phyloP scores from a whole-genome alignment of 495 filamentous ascomycete genomes.

The Cudoniella acicularis region DNA sequence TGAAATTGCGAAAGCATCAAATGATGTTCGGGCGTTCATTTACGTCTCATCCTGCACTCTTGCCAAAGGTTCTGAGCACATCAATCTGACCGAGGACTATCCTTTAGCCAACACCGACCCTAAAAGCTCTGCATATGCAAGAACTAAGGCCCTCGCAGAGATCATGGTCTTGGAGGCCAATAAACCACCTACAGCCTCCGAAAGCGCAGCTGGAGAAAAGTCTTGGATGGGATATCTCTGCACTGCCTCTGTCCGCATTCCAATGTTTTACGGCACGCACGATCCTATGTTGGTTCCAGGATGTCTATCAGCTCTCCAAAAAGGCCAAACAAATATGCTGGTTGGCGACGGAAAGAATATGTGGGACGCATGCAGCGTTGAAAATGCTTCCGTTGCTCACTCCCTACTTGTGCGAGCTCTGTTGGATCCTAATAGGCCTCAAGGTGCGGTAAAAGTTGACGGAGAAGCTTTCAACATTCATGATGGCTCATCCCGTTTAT shows the following conservation, averaged over 20 bases:
- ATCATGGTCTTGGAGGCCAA: not conserved
- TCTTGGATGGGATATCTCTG: not conserved
- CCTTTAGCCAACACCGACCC: not conserved
- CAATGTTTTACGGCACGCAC: not conserved
- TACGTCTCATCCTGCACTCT: not conserved
- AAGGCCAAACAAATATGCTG: not conserved
- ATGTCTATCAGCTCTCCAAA: not conserved
- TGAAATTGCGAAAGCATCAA: not conserved
- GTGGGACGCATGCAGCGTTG: not conserved
- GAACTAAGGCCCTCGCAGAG: not conserved
- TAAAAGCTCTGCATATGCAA: not conserved
- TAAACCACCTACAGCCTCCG: not conserved
- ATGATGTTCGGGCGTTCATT: not conserved
- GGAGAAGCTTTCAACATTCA: not conserved
- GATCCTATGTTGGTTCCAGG: not conserved
- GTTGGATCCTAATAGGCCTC: not conserved
- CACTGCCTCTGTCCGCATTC: not conserved
- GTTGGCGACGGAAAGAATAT: not conserved
- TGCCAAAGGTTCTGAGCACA: not conserved
- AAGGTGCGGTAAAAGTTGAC: not conserved
- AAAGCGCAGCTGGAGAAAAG: not conserved
- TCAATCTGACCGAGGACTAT: not conserved
- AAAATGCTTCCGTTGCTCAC: not conserved
- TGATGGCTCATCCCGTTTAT: not conserved
- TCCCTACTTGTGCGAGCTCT: not conserved